These are phyloP conservation scores for Astragalus glycyphyllos DNA, from an alignment of 306 rosid genomes.

Conservation along the genomic window DNA sequence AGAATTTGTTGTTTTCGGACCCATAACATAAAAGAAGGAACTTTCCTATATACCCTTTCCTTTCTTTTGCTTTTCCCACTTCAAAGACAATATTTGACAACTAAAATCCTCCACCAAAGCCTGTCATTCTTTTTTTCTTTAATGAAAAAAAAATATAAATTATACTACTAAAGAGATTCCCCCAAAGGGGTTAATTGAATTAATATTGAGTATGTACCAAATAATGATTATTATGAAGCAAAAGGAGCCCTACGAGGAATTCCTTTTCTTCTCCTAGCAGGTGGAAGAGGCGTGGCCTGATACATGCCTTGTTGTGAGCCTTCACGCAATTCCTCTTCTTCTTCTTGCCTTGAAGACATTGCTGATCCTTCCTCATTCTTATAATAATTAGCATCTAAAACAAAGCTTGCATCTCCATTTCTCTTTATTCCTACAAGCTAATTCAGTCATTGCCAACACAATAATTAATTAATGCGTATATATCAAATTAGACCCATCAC, in stretches of 20 bases:
- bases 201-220: slow-evolving; percentile 18
- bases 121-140: slow-evolving; percentile 38
- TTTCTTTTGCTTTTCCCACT: slow-evolving; percentile 46
- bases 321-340: slow-evolving; percentile 78
- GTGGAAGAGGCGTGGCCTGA: slow-evolving; percentile 76
- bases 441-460: slow-evolving; percentile 33
- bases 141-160: slow-evolving; percentile 34
- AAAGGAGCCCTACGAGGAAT: slow-evolving; percentile 97
- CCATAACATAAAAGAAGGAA: slow-evolving; percentile 67
- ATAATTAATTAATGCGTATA: slow-evolving; percentile 26
- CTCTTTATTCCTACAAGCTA: slow-evolving; percentile 85
- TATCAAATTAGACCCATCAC: slow-evolving; percentile 16
- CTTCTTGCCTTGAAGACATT: slow-evolving; percentile 42
- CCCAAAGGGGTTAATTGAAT: slow-evolving; percentile 30
- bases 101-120: slow-evolving; percentile 51
- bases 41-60: slow-evolving; percentile 65
- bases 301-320: slow-evolving; percentile 77
- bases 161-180: slow-evolving; percentile 41
- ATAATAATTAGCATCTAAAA: slow-evolving; percentile 54
- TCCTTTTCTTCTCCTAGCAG: slow-evolving; percentile 95
- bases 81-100: slow-evolving; percentile 47
- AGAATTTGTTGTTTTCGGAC: slow-evolving; percentile 71
- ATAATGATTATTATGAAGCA: slow-evolving; percentile 52
- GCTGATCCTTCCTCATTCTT: slow-evolving; percentile 47
- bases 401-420: slow-evolving; percentile 81